Evolutionary conservation across 1,139 yeast genomes (phyloP).

Genomic region (Eremothecium coryli): DNA sequence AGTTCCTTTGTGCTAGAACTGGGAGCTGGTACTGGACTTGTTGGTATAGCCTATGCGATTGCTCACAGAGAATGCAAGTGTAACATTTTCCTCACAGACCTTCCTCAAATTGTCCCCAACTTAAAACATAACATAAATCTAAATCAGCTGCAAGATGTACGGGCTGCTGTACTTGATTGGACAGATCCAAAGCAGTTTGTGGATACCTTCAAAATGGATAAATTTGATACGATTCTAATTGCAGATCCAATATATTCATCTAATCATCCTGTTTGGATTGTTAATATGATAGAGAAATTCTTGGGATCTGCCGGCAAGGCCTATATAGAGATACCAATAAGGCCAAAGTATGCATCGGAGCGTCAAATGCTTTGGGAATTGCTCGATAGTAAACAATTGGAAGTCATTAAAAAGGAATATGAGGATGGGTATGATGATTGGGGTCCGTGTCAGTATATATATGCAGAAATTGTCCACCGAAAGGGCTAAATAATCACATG

Average conservation of each 20-base stretch:
- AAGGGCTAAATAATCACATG: too few species aligned
- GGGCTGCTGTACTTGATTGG: constrained; percentile 69
- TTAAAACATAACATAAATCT: constrained; percentile 45
- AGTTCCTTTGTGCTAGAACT: constrained; percentile 49
- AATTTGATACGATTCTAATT: constrained; percentile 53
- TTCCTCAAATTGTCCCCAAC: constrained; percentile 68
- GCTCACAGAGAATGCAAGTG: constrained; percentile 15
- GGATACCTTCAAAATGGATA: constrained; percentile 21
- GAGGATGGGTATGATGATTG: constrained; percentile 79
- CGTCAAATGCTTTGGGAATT: constrained; percentile 51
- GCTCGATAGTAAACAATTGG: constrained; percentile 33
- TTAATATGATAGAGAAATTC: constrained; percentile 43
- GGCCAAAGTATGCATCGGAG: constrained; percentile 58
- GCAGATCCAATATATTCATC: constrained; percentile 87
- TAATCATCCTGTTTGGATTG: constrained; percentile 68
- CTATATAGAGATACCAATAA: constrained; percentile 64
- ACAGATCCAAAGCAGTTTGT: constrained; percentile 41
- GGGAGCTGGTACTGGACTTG: constrained; percentile 92
- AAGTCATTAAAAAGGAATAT: constrained; percentile 27
- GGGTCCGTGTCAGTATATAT: constrained; percentile 59
- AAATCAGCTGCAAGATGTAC: constrained; percentile 36
- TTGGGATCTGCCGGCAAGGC: constrained; percentile 38
- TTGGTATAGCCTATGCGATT: constrained; percentile 56
- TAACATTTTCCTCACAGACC: constrained; percentile 58
- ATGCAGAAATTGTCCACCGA: constrained; percentile 36